Evolutionary conservation across 768 basidiomycete genomes (phyloP), one percentile per base, ranked within the genome.

Genomic region (Tephrocybe rancida): DNA sequence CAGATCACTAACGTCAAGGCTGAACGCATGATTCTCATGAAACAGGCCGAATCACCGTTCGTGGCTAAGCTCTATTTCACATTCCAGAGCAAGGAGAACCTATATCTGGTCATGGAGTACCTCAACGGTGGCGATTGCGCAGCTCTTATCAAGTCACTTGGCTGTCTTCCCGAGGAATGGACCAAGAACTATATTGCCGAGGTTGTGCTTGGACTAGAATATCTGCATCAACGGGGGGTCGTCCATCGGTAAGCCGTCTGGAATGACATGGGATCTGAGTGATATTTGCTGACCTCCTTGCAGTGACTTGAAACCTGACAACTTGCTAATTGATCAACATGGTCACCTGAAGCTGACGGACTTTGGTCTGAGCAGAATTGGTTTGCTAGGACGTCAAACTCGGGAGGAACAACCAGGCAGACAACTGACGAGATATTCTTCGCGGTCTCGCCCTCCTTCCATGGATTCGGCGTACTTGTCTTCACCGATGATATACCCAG

Each of bases 1-100:
- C 97, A 99, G 71, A 96, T 99, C 69, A 98, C 97, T 44, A 99
- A 98, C 67, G 97, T 99, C 70, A 98, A 98, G 74, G 97, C 97
- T 1, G 97, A 99, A 75, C 84, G 97, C 52, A 98, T 97, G 87
- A 99, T 99, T 64, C 81, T 99, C 61, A 99, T 99, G 97, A 95
- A 95, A 68, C 96, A 98, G 70, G 91, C 96, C 1, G 95, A 97
- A 70, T 97, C 95, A 8, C 96, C 97, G 14, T 96, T 98, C 65
- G 97, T 98, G 45, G 94, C 94, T 44, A 97, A 97, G 71, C 78
- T 99, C 29, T 99, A 90, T 75, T 99, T 95, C 73, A 98, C 97
- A 16, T 99, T 99, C 77, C 97, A 98, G 73, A 96, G 92, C 84
- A 98, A 96, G 78, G 97, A 99, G 24, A 98, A 98, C 67, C 73